Conservation (phyloP, 495 filamentous ascomycete genomes). For the Penicillium coprophilum region DNA sequence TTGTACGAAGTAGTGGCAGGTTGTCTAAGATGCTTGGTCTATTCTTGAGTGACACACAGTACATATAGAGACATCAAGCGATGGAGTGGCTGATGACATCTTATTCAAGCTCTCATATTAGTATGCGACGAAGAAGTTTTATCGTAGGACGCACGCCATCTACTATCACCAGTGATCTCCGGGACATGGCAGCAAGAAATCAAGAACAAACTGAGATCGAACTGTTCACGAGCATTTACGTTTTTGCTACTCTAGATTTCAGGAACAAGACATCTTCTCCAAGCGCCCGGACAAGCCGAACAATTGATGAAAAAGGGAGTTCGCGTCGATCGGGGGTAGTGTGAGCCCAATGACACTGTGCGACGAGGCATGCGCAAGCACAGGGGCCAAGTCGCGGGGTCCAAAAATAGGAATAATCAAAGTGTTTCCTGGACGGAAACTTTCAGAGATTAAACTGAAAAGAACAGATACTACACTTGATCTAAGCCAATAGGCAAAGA, state of each 20-base stretch:
- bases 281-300: slow-evolving; percentile 57
- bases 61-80: background rate
- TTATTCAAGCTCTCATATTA: background rate
- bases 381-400: slow-evolving; percentile 60
- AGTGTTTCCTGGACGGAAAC: slow-evolving; percentile 66
- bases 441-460: slow-evolving; percentile 92
- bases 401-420: slow-evolving; percentile 86
- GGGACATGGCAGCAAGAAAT: too few relatives aligned
- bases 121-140: background rate
- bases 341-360: slow-evolving; percentile 88
- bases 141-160: background rate
- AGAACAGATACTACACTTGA: slow-evolving; percentile 99
- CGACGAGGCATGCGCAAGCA: slow-evolving; percentile 72
- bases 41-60: background rate
- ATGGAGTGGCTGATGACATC: background rate
- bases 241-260: too few relatives aligned
- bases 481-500: slow-evolving; percentile 68
- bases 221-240: too few relatives aligned
- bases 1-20: background rate
- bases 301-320: slow-evolving; percentile 60
- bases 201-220: too few relatives aligned
- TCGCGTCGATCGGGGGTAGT: slow-evolving; percentile 86
- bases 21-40: background rate
- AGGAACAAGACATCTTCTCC: slow-evolving; percentile 58
- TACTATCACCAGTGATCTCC: too few relatives aligned